Percentiles rank a stretch among this genome's conserved stretches.
Evolutionary conservation across 2,329 filamentous ascomycete genomes (phyloP).

Genomic region (Phoma sp.): DNA sequence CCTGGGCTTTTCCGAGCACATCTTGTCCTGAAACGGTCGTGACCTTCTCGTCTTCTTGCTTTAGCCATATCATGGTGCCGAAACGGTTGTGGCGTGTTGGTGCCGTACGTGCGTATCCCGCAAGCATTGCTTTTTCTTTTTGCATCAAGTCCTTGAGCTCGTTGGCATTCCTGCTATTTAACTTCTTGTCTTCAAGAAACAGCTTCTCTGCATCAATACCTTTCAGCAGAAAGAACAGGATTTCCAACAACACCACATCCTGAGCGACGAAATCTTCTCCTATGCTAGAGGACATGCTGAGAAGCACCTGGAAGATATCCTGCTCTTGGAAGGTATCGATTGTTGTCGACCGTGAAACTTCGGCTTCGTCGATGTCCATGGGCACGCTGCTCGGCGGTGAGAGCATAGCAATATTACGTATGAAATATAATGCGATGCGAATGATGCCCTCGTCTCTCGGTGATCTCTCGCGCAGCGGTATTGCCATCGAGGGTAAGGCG

Average conservation of each 20-base stretch:
- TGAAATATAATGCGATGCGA: slow-evolving; percentile 85
- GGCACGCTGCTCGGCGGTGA: slow-evolving; percentile 74
- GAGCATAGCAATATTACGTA: slow-evolving; percentile 89
- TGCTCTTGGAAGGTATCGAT: slow-evolving; percentile 91
- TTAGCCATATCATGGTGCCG: slow-evolving; percentile 96
- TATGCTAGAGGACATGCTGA: slow-evolving; percentile 91
- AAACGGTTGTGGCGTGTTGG: slow-evolving; percentile 92
- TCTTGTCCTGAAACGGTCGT: slow-evolving; percentile 89
- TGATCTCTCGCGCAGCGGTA: slow-evolving; percentile 76
- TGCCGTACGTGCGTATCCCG: slow-evolving; percentile 76
- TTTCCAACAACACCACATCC: slow-evolving; percentile 88
- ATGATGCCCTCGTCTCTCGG: slow-evolving; percentile 89
- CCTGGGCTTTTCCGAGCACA: slow-evolving; percentile 75
- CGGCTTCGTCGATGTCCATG: slow-evolving; percentile 86
- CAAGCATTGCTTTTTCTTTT: slow-evolving; percentile 84
- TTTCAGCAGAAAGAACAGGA: slow-evolving; percentile 91
- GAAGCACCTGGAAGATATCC: slow-evolving; percentile 83
- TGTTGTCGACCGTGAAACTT: slow-evolving; percentile 84
- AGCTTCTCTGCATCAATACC: slow-evolving; percentile 83
- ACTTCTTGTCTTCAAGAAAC: slow-evolving; percentile 81
- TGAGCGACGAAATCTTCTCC: slow-evolving; percentile 91
- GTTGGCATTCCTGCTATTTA: slow-evolving; percentile 71
- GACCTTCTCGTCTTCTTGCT: slow-evolving; percentile 82
- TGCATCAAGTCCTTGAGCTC: slow-evolving; percentile 78
- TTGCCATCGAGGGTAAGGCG: slow-evolving; percentile 84